A percentile compares a stretch with the other conserved stretches of the same genome.
These are phyloP conservation scores for Botrytis medusae DNA, from an alignment of 2,329 filamentous ascomycete genomes.

Conservation along the genomic window DNA sequence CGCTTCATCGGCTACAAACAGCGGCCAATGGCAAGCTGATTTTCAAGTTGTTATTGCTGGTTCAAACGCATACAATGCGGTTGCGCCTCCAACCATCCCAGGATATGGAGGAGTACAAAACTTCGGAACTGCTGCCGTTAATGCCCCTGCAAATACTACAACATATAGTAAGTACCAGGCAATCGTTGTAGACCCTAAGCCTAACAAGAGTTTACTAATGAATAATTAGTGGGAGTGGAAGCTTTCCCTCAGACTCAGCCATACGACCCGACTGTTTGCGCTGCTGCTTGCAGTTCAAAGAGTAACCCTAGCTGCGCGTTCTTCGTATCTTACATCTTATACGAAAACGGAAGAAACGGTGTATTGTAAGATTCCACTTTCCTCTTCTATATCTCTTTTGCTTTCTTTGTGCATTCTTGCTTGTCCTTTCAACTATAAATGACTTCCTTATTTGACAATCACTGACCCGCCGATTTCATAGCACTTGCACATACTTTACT, in stretches of 20 bases:
- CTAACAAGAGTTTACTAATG: neutral
- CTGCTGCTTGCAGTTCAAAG: slow-evolving; percentile 32
- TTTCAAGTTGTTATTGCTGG: slow-evolving; percentile 22
- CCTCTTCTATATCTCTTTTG: neutral
- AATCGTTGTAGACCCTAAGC: neutral
- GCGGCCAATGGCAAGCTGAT: slow-evolving; percentile 18
- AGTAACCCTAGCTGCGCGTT: slow-evolving; percentile 36
- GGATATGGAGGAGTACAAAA: slow-evolving; percentile 36
- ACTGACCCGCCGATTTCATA: neutral
- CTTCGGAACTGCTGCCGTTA: slow-evolving; percentile 38
- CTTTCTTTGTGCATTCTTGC: neutral
- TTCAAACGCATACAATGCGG: slow-evolving; percentile 17
- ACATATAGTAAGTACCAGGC: slow-evolving; percentile 28
- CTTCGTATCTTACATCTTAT: slow-evolving; percentile 44
- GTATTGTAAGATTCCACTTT: slow-evolving; percentile 33
- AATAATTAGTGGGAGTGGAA: slow-evolving; percentile 31
- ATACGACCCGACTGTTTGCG: slow-evolving; percentile 40
- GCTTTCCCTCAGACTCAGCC: slow-evolving; percentile 36
- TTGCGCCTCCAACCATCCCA: slow-evolving; percentile 24
- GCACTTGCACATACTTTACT: slow-evolving; percentile 44
- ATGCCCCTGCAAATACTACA: slow-evolving; percentile 35
- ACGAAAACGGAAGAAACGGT: slow-evolving; percentile 41
- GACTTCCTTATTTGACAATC: neutral
- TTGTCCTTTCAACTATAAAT: neutral
- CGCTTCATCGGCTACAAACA: slow-evolving; percentile 16